A percentile compares a stretch with the other conserved stretches of the same genome.
Conservation (phyloP, 2,329 filamentous ascomycete genomes). For the Trichoderma atroviride region DNA sequence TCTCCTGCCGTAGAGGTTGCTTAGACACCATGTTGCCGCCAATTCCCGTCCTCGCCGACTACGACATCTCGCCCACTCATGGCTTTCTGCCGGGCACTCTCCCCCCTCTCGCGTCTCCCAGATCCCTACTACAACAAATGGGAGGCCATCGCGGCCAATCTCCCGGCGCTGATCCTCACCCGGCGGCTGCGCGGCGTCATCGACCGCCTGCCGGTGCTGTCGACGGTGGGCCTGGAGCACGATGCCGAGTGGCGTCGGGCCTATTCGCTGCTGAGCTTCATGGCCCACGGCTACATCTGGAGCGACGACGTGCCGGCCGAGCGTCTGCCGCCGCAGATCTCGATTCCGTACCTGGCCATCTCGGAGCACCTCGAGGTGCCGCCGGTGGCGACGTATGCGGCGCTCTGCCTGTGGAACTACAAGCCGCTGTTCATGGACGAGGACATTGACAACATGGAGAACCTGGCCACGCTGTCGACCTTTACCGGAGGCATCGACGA, state of each 20-base stretch:
- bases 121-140: constrained; percentile 94
- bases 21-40: constrained; percentile 56
- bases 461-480: constrained; percentile 83
- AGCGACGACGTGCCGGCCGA: constrained; percentile 82
- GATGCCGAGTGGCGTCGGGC: constrained; percentile 92
- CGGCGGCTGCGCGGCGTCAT: constrained; percentile 79
- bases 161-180: constrained; percentile 84
- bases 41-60: constrained; percentile 69
- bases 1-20: not conserved
- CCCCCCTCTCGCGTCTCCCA: constrained; percentile 79
- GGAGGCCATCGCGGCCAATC: constrained; percentile 83
- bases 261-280: constrained; percentile 87
- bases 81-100: constrained; percentile 86
- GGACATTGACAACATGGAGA: constrained; percentile 79
- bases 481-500: constrained; percentile 95
- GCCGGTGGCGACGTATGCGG: constrained; percentile 91
- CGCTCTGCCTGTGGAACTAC: constrained; percentile 94
- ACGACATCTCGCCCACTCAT: constrained; percentile 75
- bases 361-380: constrained; percentile 81
- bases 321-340: constrained; percentile 76
- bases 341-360: constrained; percentile 77
- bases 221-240: constrained; percentile 76
- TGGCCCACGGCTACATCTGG: constrained; percentile 96
- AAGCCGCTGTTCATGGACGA: constrained; percentile 87
- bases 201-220: constrained; percentile 79